Base-by-base conservation (phyloP, 805 yeast species). In the Candida nanaspora region DNA sequence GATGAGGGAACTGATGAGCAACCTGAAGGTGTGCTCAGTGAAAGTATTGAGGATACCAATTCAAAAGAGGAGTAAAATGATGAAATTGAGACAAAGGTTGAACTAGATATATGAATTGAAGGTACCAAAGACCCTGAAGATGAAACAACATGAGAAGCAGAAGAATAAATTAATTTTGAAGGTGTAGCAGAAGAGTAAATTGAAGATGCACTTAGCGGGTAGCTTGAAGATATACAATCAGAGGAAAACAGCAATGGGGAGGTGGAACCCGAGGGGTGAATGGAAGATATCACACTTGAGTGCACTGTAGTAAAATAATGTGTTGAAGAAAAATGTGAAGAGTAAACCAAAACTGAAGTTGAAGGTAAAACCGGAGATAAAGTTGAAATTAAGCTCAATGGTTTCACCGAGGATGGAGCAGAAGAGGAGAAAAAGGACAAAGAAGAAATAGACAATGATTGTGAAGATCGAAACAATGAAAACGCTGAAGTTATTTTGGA, bases 21-120 rank as follows among this genome's bases (percentile, higher is more conserved):
- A 6, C 45, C 15, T 25, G 41, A 14, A 16, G 42, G 14, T 28
- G 37, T n/a, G n/a, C n/a, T n/a, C n/a, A n/a, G n/a, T n/a, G 33
- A 31, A 9, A 26, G 15, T 20, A 16, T 7, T 20, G 25, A 19
- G 21, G 25, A 10, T n/a, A 16, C 15, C 15, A 21, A 9, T 21
- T 6, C 19, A 18, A 26, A 33, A 19, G 16, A 9, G 6, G 35
- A 20, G 26, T 14, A 19, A 19, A 26, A 13, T 19, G 35, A 21
- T 33, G 26, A 19, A 33, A 16, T 33, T 10, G 23, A n/a, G n/a
- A n/a, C n/a, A n/a, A n/a, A n/a, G n/a, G n/a, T n/a, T n/a, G 33
- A 16, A 15, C 15, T 10, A 6, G 15, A 28, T 28, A 15, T 14
- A 28, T 10, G 15, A 6, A 28, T 28, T 7, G 30, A 10, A 13